Evolutionary conservation across 352 stramenopile genomes (phyloP), one percentile per base, ranked within the genome.

Genomic region (Globisporangium nagaii): DNA sequence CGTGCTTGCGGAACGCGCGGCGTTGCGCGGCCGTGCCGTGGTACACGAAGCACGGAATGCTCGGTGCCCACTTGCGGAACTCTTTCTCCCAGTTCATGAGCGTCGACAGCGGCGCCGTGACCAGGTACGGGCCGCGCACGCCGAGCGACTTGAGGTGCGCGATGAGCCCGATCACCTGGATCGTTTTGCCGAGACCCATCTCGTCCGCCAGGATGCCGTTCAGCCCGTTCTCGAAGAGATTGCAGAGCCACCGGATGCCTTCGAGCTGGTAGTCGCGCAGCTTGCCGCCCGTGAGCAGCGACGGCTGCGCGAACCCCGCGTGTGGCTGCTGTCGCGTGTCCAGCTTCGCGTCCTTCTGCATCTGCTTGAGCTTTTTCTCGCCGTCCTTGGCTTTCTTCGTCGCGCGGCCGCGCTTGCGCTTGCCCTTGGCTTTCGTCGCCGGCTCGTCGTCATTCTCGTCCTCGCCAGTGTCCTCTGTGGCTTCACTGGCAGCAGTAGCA

Each of bases 41-140:
- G 67, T 99, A 99, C 4, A 99, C 86, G 28, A 99, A 77, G 8
- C 86, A 93, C 35, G 98, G 98, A 45, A 99, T 91, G 47, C 75
- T 73, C 3, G 85, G 85, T 25, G 77, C 65, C 74, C 77, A 93
- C 58, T 86, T 86, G 28, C 61, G 58, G 58, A 95, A 95, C 65
- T 95, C 85, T 10, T 96, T 75, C 32, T 98, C 68, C 98, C 98
- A 99, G 73, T 99, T 98, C 34, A 90, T 84, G 31, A 99, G 79
- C 27, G 97, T 99, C 20, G 95, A 99, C 8, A 99, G 77, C 15
- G 97, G 97, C 25, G 96, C 97, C 19, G 99, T 88, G 43, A 99
- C 86, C 8, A 99, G 73, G 68, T 97, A 99, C 15, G 98, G 97
- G 2, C 95, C 94, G 7, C 81, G 82, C 41, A 90, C 90, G 24